A percentile compares a stretch with the other conserved stretches of the same genome.
phyloP scores from a whole-genome alignment of 192 early-diverging fungal genomes.

The Cetraspora pellucida region DNA sequence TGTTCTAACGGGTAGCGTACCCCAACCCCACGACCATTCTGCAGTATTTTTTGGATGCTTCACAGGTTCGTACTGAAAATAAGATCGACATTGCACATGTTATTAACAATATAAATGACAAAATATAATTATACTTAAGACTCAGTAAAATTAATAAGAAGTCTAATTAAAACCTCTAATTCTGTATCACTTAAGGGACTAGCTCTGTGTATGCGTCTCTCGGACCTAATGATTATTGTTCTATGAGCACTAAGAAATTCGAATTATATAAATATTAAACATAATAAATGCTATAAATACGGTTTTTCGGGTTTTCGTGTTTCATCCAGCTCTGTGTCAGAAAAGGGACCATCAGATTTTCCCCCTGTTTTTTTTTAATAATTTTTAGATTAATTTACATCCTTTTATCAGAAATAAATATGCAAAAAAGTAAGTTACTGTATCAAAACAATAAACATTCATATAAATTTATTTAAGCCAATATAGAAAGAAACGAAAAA shows the following conservation, averaged over 20 bases:
- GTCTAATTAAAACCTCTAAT: constrained; percentile 47
- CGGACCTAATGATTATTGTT: neutral
- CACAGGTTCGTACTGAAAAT: neutral
- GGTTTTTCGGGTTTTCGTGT: constrained; percentile 32
- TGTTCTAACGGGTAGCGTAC: constrained; percentile 62
- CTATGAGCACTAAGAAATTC: too few species aligned
- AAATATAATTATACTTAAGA: neutral
- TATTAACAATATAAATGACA: neutral
- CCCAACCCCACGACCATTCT: constrained; percentile 79
- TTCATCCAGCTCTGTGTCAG: constrained; percentile 30
- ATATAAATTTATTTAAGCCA: too few species aligned
- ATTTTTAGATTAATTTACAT: too few species aligned
- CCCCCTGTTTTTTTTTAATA: neutral
- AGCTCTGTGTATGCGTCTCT: constrained; percentile 27
- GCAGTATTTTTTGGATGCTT: constrained; percentile 28
- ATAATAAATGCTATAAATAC: neutral
- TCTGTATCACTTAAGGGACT: constrained; percentile 64
- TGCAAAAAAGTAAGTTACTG: too few species aligned
- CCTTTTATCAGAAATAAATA: too few species aligned
- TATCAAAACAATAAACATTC: too few species aligned
- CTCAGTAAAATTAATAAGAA: neutral
- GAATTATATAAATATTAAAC: too few species aligned
- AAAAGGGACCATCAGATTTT: constrained; percentile 29
- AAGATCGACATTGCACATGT: neutral
- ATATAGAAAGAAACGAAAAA: too few species aligned